Conservation (phyloP, 2,329 filamentous ascomycete species). For the Aspergillus fumigatiaffinis region DNA sequence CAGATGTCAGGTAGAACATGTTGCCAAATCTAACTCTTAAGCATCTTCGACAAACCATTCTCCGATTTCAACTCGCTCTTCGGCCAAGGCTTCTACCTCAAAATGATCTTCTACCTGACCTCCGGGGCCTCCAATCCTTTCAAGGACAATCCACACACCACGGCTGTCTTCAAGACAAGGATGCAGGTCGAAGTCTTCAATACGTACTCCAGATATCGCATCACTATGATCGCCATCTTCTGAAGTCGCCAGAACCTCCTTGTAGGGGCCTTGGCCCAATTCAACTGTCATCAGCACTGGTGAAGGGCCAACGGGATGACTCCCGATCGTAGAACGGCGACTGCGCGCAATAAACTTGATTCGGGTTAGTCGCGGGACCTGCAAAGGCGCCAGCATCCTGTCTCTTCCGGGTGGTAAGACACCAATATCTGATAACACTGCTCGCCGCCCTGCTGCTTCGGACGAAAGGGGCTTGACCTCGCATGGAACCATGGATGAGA, state of each 20-base stretch:
- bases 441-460: conserved; percentile 71
- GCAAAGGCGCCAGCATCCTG: conserved; percentile 52
- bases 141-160: conserved; percentile 75
- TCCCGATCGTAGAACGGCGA: conserved; percentile 39
- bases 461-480: conserved; percentile 59
- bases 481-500: conserved; percentile 60
- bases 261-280: conserved; percentile 66
- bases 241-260: conserved; percentile 61
- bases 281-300: conserved; percentile 70
- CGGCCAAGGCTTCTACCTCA: conserved; percentile 41
- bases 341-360: conserved; percentile 55
- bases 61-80: conserved; percentile 42
- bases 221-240: conserved; percentile 75
- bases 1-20: not conserved
- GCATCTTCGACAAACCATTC: conserved; percentile 38
- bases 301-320: conserved; percentile 37
- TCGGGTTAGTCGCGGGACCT: conserved; percentile 54
- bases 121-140: conserved; percentile 64
- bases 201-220: conserved; percentile 61
- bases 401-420: conserved; percentile 53
- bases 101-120: conserved; percentile 47
- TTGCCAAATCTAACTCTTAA: conserved; percentile 9
- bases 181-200: conserved; percentile 69
- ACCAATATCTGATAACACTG: conserved; percentile 44
- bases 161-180: conserved; percentile 55